Percentiles rank a stretch among this genome's conserved stretches.
Conservation (phyloP, 306 rosid species). For the Cucumis melo region DNA sequence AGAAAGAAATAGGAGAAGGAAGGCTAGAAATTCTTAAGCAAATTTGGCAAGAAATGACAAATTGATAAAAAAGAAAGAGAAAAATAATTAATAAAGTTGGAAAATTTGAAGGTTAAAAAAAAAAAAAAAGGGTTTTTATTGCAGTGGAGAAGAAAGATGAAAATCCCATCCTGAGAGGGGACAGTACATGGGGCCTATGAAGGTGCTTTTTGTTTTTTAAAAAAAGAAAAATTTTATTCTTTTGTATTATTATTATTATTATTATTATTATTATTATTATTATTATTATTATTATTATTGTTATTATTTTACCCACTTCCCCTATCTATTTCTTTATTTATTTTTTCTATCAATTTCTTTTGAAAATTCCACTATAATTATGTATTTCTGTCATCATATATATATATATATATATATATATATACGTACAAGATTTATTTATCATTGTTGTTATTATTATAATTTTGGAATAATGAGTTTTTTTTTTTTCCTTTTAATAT, state of each 20-base stretch:
- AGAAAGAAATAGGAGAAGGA: not conserved
- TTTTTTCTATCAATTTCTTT: not conserved
- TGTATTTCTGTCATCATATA: not conserved
- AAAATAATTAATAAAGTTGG: not conserved
- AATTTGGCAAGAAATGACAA: conserved; percentile 4
- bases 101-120: not conserved
- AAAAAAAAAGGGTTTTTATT: not conserved
- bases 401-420: not conserved
- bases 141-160: conserved; percentile 35
- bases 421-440: not conserved
- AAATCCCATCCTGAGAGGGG: conserved; percentile 44
- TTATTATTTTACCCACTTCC: not conserved
- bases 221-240: not conserved
- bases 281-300: too few relatives aligned
- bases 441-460: not conserved
- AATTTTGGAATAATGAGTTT: not conserved
- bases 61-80: not conserved
- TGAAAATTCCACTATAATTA: not conserved
- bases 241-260: not conserved
- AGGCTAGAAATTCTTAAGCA: not conserved
- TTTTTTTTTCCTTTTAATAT: not conserved
- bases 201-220: conserved; percentile 14
- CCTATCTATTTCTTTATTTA: not conserved
- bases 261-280: not conserved
- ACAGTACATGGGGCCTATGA: conserved; percentile 41